Percentiles rank a stretch among this genome's conserved stretches.
Evolutionary conservation across 352 stramenopile genomes (phyloP).

Genomic region (Globisporangium radiosum): DNA sequence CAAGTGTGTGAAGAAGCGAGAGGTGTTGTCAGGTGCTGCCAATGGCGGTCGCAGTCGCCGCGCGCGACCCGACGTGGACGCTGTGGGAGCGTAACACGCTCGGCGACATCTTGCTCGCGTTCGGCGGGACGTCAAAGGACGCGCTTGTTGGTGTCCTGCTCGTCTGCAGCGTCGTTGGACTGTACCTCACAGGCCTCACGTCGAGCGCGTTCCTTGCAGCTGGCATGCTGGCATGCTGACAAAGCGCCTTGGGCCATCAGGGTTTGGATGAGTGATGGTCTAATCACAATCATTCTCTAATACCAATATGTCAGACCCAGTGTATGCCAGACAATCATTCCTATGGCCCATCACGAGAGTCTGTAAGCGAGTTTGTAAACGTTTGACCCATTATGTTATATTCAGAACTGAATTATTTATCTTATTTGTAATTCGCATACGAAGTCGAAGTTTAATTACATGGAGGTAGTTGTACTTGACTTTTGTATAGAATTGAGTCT

Average conservation of each 20-base stretch:
- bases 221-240: constrained; percentile 54
- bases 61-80: constrained; percentile 35
- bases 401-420: too few relatives aligned
- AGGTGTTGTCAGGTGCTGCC: constrained; percentile 8
- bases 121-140: constrained; percentile 27
- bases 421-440: too few relatives aligned
- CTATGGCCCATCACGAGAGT: too few relatives aligned
- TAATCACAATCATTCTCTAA: too few relatives aligned
- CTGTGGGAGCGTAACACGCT: constrained; percentile 33
- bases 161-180: constrained; percentile 27
- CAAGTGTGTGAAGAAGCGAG: too few relatives aligned
- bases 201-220: constrained; percentile 47
- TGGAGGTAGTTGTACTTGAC: too few relatives aligned
- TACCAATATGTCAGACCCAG: too few relatives aligned
- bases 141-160: constrained; percentile 27
- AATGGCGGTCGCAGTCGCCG: constrained; percentile 24
- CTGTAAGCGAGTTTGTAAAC: too few relatives aligned
- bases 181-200: constrained; percentile 40
- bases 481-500: too few relatives aligned
- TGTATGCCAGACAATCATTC: too few relatives aligned
- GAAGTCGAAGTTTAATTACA: too few relatives aligned
- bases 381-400: too few relatives aligned
- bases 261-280: constrained; percentile 13
- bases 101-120: constrained; percentile 22
- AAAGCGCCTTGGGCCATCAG: constrained; percentile 38